Conservation (phyloP, 768 basidiomycete species). For the Rhizopogon vinicolor region DNA sequence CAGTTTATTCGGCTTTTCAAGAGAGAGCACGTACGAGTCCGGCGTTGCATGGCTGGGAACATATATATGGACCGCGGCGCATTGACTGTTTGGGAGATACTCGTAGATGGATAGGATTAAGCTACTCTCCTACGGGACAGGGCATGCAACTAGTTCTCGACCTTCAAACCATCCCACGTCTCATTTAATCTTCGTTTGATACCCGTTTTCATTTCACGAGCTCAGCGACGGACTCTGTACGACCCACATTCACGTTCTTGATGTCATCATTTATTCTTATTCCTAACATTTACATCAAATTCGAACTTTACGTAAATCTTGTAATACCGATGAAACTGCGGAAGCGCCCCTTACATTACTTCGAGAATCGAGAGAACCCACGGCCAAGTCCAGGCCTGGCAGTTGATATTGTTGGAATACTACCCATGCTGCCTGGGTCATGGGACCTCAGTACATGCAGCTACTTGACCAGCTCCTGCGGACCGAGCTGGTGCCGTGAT, state of each 20-base stretch:
- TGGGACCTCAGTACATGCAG: too few species aligned
- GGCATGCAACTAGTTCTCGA: background rate
- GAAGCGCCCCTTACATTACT: too few species aligned
- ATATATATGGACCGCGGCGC: slow-evolving; percentile 37
- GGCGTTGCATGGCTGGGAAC: slow-evolving; percentile 36
- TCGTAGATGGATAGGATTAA: background rate
- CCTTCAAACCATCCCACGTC: background rate
- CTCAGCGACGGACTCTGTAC: background rate
- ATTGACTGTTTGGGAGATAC: slow-evolving; percentile 46
- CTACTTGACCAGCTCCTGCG: too few species aligned
- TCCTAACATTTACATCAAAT: background rate
- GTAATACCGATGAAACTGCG: too few species aligned
- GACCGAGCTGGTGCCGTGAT: background rate
- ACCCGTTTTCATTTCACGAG: background rate
- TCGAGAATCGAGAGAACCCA: too few species aligned
- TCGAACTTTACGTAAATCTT: too few species aligned
- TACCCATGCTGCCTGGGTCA: too few species aligned
- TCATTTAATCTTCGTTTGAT: background rate
- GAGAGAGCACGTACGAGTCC: slow-evolving; percentile 34
- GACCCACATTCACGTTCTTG: background rate
- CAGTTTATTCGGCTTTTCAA: slow-evolving; percentile 22
- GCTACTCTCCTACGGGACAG: background rate
- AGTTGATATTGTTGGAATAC: too few species aligned
- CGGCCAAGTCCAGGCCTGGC: too few species aligned
- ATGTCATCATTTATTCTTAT: background rate